Evolutionary conservation across 2,329 filamentous ascomycete genomes (phyloP), one percentile per base, ranked within the genome.

Genomic region (Aquanectria penicillioides): DNA sequence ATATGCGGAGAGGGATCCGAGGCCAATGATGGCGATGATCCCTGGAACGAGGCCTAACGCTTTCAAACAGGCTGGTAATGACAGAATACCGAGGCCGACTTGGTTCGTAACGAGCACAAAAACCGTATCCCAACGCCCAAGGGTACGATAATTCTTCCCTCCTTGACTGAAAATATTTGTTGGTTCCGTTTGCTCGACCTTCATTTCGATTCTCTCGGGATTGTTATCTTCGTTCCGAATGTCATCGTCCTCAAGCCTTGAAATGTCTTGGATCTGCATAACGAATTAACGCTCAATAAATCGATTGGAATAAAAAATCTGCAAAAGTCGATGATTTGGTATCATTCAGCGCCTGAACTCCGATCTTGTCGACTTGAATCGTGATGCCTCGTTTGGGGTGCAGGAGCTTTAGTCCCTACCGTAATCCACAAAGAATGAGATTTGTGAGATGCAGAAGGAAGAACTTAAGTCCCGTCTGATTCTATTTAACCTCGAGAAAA

Each of bases 51-150:
- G 78, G 4, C 88, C 88, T 5, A 91, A 80, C 13, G 89, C 76
- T 5, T 87, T 86, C 70, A 90, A 89, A 0, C 87, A 89, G 72
- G 86, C 89, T 0, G 88, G 88, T 61, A 91, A 89, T 0, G 86
- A 89, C 81, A 91, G 88, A 71, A 74, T 72, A 1, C 71, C 71
- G 1, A 73, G 64, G 10, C 67, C 70, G 38, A 73, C 65, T 36
- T 73, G 69, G 57, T 71, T 71, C 8, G 69, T 71, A 29, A 71
- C 57, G 2, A 71, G 60, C 28, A 71, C 67, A 23, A 71, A 70
- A 15, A 70, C 68, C 0, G 68, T 67, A 5, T 70, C 68, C 68
- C 68, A 70, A 13, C 62, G 61, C 3, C 66, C 38, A 3, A 71
- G 63, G 0, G 69, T 71, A 41, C 69, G 63, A 44, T 71, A 71